A percentile compares a stretch with the other conserved stretches of the same genome.
phyloP scores from a whole-genome alignment of 164 flowering plant species.

The Aristolochia fimbriata region DNA sequence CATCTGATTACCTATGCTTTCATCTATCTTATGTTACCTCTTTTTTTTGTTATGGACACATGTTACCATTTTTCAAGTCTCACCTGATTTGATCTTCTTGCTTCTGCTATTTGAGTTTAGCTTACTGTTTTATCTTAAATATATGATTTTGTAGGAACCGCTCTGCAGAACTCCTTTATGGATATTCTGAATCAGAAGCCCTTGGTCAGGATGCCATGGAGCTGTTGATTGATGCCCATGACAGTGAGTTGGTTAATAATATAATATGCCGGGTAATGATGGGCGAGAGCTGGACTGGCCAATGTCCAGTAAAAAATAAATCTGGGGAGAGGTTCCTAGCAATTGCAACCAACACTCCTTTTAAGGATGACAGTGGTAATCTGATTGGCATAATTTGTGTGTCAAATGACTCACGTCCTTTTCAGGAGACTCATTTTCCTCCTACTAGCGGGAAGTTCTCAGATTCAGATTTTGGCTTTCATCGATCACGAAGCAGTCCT shows the following conservation, averaged over 20 bases:
- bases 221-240: conserved; percentile 45
- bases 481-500: conserved; percentile 25
- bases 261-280: conserved; percentile 35
- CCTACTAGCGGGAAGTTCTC: conserved; percentile 12
- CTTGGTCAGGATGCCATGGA: conserved; percentile 57
- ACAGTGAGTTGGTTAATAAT: conserved; percentile 30
- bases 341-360: conserved; percentile 62
- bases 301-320: conserved; percentile 69
- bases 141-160: conserved; percentile 56
- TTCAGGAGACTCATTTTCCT: conserved; percentile 32
- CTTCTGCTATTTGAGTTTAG: neutral
- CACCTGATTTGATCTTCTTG: too few species aligned
- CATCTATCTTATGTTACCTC: too few species aligned
- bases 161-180: conserved; percentile 72
- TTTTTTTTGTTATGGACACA: too few species aligned
- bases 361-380: conserved; percentile 69
- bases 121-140: neutral
- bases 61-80: too few species aligned
- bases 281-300: conserved; percentile 91
- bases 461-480: conserved; percentile 30
- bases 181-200: conserved; percentile 75
- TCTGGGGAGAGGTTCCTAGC: conserved; percentile 46
- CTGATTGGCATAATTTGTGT: conserved; percentile 81
- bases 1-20: too few species aligned
- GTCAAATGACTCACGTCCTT: conserved; percentile 55